Base-by-base conservation (phyloP, 176 grass and related monocot genomes). In the Avena atlantica region DNA sequence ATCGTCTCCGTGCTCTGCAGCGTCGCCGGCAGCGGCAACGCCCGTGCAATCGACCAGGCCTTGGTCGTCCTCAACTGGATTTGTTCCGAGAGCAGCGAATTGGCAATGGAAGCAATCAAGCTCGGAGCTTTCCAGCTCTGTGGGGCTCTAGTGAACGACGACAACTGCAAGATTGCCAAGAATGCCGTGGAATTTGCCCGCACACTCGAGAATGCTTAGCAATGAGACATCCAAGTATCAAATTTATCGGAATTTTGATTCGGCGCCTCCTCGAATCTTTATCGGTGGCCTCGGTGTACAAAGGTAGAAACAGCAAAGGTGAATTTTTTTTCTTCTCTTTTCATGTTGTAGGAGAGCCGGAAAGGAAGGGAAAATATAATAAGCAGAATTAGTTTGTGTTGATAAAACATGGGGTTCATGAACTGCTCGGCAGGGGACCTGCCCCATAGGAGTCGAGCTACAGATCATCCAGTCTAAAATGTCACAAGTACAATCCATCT, bases 111-210 rank as follows among this genome's bases (percentile, higher is more conserved):
- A 19, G 92, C 93, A 15, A 84, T 92, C 37, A 92, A 98, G 80
- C 86, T 91, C 24, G 88, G 87, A 48, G 90, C 81, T 91, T 92
- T 96, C 70, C 86, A 92, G 49, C 88, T 94, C 61, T 95, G 89
- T 17, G 84, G 91, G 64, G 48, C 76, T 81, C 93, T 94, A 56
- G 70, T 88, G 10, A 88, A 89, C 64, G 87, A 93, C 0, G 89
- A 91, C 77, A 95, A 98, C 66, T 91, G 88, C 70, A 98, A 92
- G 89, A 94, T 94, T 48, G 93, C 81, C 42, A 98, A 94, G 70
- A 98, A 98, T 73, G 96, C 96, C 0, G 84, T 87, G 23, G 92
- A 86, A 49, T 81, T 98, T 72, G 92, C 86, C 58, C 90, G 88
- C 45, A 92, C 90, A 9, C 94, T 96, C 10, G 68, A 98, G 88